Evolutionary conservation across 345 rosid species (phyloP), one percentile per base, ranked within the genome.

Genomic region (Euphorbia pulcherrima): DNA sequence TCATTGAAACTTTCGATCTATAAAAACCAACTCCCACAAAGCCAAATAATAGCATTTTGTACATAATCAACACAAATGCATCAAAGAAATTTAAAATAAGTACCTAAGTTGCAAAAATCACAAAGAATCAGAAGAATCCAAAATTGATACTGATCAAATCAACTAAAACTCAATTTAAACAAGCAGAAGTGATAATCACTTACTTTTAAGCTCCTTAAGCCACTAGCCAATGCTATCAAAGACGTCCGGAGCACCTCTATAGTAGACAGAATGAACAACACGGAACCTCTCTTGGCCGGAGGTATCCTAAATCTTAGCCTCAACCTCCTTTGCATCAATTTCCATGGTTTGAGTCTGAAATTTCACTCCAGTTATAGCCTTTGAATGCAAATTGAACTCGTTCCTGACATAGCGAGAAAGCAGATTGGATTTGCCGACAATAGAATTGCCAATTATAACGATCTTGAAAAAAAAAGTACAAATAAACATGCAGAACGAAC

Each of bases 391-490:
- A 65, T 85, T 78, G 82, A 85, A 85, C 84, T 85, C 89, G 68
- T 85, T 81, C 0, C 89, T 66, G 0, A 87, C 84, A 67, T 83
- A 83, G 0, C 89, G 79, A 14, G 89, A 77, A 21, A 85, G 75
- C 2, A 85, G 78, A 60, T 85, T 85, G 20, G 89, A 85, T 72
- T 85, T 85, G 20, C 89, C 89, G 5, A 85, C 89, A 0, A 87
- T 85, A 0, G 89, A 85, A 73, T 85, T 87, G 4, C 89, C 89
- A 60, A 85, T 83, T 26, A 85, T 77, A 24, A 85, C 89, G 66
- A 85, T 76, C 84, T 85, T 85, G 83, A 83, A 85, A 30, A 85
- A n/a, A n/a, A n/a, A n/a, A n/a, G n/a, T n/a, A n/a, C n/a, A n/a
- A n/a, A n/a, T n/a, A n/a, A n/a, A n/a, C n/a, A n/a, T n/a, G n/a